Base-by-base conservation (phyloP, 2,329 filamentous ascomycete species). In the Colletotrichum zoysiae region DNA sequence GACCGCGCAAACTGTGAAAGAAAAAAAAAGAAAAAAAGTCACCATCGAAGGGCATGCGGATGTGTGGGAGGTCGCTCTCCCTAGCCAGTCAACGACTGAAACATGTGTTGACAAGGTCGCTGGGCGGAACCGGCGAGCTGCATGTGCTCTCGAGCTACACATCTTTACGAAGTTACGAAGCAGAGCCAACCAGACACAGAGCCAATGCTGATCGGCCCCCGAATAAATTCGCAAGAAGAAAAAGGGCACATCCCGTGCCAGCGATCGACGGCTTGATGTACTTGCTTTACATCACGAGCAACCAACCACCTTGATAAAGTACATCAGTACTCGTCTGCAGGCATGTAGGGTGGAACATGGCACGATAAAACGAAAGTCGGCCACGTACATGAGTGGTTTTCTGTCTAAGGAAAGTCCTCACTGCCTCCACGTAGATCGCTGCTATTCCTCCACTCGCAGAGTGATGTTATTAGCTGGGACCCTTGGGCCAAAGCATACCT, bases 101-200 rank as follows among this genome's bases (percentile, higher is more conserved):
- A 71, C 69, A 71, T 55, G 69, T 60, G 48, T 64, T 64, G 40
- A 26, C 55, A 50, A 64, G 35, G n/a, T 30, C 11, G 26, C 69
- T 63, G 68, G 46, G 59, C 53, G 56, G 11, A 40, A 33, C 40
- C 30, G 26, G 50, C 30, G 59, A 33, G 18, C 35, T 68, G 38
- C 61, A 56, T 64, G 50, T n/a, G 67, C 57, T 55, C 18, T 62
- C 33, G 44, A 48, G 44, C 51, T 44, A 35, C 20, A 14, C 14
- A 40, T 57, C 35, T 6, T 6, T 30, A 30, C 30, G 30, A 30
- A 30, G 30, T 16, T 4, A 16, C 5, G 20, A 57, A 40, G 9
- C 30, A 56, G 30, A 9, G 50, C 6, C 44, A 8, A 51, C 26
- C 2, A 51, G 14, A 23, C 2, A 26, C 8, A 16, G 12, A 20